phyloP scores from a whole-genome alignment of 1,284 basidiomycete genomes.

The Entoloma clypeatum region DNA sequence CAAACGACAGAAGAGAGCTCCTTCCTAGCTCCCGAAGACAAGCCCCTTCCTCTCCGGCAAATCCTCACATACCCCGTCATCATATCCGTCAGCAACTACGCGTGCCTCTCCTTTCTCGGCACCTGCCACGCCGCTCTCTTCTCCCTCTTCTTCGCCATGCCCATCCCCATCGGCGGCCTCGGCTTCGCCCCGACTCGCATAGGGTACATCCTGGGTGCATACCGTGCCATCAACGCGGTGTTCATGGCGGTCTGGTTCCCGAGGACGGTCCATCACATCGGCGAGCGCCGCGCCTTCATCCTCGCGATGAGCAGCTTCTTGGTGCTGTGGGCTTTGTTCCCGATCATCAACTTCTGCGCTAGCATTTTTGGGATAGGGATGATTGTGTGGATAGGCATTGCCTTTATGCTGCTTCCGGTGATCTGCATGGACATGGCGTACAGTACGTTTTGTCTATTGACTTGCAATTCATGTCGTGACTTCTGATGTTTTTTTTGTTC shows the following conservation, averaged over 20 bases:
- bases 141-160: conserved; percentile 61
- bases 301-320: conserved; percentile 44
- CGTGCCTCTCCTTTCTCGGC: conserved; percentile 53
- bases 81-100: conserved; percentile 3
- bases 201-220: conserved; percentile 45
- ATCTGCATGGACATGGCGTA: conserved; percentile 38
- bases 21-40: background rate
- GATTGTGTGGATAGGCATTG: conserved; percentile 32
- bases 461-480: too few species aligned
- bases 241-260: conserved; percentile 55
- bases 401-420: conserved; percentile 26
- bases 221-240: conserved; percentile 51
- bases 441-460: too few species aligned
- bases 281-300: conserved; percentile 50
- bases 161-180: conserved; percentile 54
- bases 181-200: conserved; percentile 49
- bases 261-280: conserved; percentile 43
- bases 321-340: conserved; percentile 50
- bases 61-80: background rate
- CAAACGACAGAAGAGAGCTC: background rate
- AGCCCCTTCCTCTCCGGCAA: background rate
- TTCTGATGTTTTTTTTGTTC: too few species aligned
- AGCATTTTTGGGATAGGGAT: conserved; percentile 22
- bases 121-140: conserved; percentile 51
- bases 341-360: conserved; percentile 46